Base-by-base conservation (phyloP, 441 rosid genomes). In the Kokia cookei region DNA sequence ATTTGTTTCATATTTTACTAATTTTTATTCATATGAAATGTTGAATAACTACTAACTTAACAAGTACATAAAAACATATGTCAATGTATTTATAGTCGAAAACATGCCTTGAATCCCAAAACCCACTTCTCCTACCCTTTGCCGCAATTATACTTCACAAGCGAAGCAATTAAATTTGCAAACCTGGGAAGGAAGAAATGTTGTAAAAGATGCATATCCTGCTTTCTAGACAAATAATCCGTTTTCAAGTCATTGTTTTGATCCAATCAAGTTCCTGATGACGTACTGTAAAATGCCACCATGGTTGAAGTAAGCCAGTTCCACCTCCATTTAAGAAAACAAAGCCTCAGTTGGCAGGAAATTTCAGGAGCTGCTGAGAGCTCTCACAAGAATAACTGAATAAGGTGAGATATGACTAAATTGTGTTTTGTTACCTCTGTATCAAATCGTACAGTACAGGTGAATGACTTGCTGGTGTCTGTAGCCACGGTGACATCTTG, bases 271-370 rank as follows among this genome's bases (percentile, higher is more conserved):
- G 86, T 90, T 92, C 80, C 98, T 83, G 79, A 93, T 93, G 51
- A 83, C 98, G 29, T 89, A 93, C 61, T 87, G 98, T 86, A 92
- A 77, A 72, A 93, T 92, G 83, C 98, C 97, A 68, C 96, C 98
- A 15, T 93, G 98, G 57, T 92, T 83, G 68, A 92, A 93, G 79
- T 93, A 93, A 12, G 88, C 96, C 84, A 92, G 79, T 63, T 91
- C 98, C 83, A 92, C 98, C 98, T 93, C 75, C 82, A 75, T 54
- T 35, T 42, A 40, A 47, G 70, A 47, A 40, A 51, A 14, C 15
- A 40, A 73, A 47, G 75, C 47, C 17, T 72, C 53, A 79, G 48
- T n/a, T 22, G 26, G 37, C 42, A 67, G 24, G 48, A 65, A 29
- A 65, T 27, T 64, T 8, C 27, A 14, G 11, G 22, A 37, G n/a